These are phyloP conservation scores for Hortiboletus flavorubellus DNA, from an alignment of 768 basidiomycete genomes.

Conservation along the genomic window DNA sequence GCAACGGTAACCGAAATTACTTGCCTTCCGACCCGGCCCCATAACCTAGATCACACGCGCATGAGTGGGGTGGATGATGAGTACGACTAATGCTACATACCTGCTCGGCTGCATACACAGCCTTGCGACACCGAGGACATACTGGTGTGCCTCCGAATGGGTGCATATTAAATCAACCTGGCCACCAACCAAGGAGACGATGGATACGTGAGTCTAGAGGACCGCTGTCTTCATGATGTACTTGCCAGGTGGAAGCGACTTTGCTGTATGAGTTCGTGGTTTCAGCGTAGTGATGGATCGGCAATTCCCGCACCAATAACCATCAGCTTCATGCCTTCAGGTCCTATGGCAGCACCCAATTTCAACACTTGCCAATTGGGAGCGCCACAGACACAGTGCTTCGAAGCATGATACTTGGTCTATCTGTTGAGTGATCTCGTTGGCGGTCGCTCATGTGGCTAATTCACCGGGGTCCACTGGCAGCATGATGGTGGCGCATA, in stretches of 20 bases:
- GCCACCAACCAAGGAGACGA: neutral
- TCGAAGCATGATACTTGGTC: neutral
- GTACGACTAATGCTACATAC: conserved; percentile 34
- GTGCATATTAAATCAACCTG: conserved; percentile 44
- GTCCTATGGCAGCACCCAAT: too few species aligned
- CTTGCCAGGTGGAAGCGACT: conserved; percentile 12
- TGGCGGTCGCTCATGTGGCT: neutral
- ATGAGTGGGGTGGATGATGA: conserved; percentile 1
- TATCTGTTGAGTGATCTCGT: neutral
- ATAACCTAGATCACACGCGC: conserved; percentile 49
- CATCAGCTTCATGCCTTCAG: too few species aligned
- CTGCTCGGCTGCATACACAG: conserved; percentile 89
- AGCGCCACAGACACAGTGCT: neutral
- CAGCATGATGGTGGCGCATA: conserved; percentile 1
- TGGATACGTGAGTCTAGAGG: conserved; percentile 1
- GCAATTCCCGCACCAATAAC: conserved; percentile 12
- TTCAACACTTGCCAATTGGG: neutral
- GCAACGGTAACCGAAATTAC: conserved; percentile 18
- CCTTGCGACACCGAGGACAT: conserved; percentile 72
- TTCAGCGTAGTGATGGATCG: conserved; percentile 2
- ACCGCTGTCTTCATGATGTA: neutral
- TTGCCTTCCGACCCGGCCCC: conserved; percentile 86
- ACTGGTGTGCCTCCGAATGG: conserved; percentile 67
- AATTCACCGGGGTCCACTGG: neutral
- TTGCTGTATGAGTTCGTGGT: neutral